Percentiles rank a stretch among this genome's conserved stretches.
These are phyloP conservation scores for Venturia effusa DNA, from an alignment of 2,329 filamentous ascomycete genomes.

Conservation along the genomic window DNA sequence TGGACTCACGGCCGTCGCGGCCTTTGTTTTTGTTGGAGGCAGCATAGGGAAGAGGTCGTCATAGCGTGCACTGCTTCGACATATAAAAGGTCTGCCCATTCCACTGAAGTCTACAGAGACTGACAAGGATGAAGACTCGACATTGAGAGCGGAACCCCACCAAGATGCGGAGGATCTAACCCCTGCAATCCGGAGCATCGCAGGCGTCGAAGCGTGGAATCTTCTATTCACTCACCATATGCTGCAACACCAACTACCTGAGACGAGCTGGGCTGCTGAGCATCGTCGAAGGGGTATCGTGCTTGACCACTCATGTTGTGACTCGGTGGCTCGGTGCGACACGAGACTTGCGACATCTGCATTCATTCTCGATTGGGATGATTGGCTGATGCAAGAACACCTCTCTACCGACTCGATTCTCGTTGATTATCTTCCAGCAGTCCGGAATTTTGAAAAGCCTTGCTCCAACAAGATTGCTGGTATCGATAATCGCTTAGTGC, in stretches of 20 bases:
- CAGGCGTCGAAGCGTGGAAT: no score
- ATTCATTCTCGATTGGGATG: neutral
- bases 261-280: no score
- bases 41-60: conserved; percentile 17
- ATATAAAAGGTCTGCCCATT: no score
- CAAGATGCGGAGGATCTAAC: no score
- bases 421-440: neutral
- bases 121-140: no score
- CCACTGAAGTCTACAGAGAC: no score
- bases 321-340: neutral
- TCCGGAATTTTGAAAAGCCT: neutral
- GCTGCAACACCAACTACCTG: no score
- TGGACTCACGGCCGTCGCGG: conserved; percentile 32
- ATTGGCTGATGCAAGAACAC: neutral
- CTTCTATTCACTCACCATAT: no score
- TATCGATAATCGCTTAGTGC: neutral
- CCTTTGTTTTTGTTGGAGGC: conserved; percentile 36
- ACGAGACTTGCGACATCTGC: neutral
- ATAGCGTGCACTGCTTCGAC: no score
- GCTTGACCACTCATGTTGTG: neutral
- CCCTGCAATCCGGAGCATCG: no score
- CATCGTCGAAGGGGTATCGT: no score
- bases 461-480: neutral
- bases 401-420: neutral
- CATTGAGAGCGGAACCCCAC: no score